Evolutionary conservation across 2,329 filamentous ascomycete species (phyloP).

Genomic region (Trichoderma asperellum): DNA sequence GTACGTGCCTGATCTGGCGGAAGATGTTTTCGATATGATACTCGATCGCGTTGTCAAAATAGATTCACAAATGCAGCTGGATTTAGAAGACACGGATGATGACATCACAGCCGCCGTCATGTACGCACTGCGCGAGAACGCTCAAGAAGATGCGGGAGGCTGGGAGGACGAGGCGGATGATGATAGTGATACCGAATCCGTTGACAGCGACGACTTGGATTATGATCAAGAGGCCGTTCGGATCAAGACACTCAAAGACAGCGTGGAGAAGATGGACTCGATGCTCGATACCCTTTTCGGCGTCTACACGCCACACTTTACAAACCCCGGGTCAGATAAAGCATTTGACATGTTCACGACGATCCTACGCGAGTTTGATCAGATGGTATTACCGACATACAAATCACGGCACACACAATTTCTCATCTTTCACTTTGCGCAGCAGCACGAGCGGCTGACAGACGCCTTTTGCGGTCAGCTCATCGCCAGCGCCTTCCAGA

Average conservation of each 20-base stretch:
- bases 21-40: conserved; percentile 81
- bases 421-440: conserved; percentile 92
- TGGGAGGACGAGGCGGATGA: conserved; percentile 58
- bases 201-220: conserved; percentile 70
- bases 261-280: conserved; percentile 87
- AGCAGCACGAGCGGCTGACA: conserved; percentile 75
- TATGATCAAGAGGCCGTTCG: conserved; percentile 65
- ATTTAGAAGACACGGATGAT: conserved; percentile 91
- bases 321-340: conserved; percentile 66
- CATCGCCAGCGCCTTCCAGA: conserved; percentile 53
- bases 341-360: conserved; percentile 76
- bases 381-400: conserved; percentile 86
- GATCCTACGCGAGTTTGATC: conserved; percentile 82
- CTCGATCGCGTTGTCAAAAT: conserved; percentile 89
- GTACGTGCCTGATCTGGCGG: conserved; percentile 77
- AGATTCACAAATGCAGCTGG: conserved; percentile 92
- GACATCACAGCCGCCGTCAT: conserved; percentile 77
- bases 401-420: conserved; percentile 94
- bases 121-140: conserved; percentile 48
- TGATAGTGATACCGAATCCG: conserved; percentile 71
- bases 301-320: conserved; percentile 76
- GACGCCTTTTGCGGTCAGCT: conserved; percentile 83
- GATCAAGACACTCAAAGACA: conserved; percentile 74
- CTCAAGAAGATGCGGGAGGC: conserved; percentile 38
- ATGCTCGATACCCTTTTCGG: conserved; percentile 87